phyloP scores from a whole-genome alignment of 805 yeast species.

The Kuraishia molischiana region DNA sequence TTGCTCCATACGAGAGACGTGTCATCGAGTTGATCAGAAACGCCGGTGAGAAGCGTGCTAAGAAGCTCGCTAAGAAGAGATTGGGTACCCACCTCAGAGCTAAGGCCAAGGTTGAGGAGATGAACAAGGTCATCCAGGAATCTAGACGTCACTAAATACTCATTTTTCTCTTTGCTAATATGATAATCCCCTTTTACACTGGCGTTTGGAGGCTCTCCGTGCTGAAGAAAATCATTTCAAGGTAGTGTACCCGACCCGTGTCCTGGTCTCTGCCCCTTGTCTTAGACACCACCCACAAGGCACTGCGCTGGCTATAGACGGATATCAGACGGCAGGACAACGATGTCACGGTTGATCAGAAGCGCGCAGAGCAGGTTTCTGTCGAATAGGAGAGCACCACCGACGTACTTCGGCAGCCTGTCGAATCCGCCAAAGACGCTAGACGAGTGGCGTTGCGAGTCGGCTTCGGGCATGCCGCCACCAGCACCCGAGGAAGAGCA shows the following conservation, averaged over 20 bases:
- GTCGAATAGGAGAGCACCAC: too few species aligned
- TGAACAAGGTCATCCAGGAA: slow-evolving; percentile 93
- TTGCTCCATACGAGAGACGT: slow-evolving; percentile 99
- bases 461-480: neutral
- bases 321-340: too few species aligned
- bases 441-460: slow-evolving; percentile 9
- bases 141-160: slow-evolving; percentile 87
- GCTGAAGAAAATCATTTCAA: too few species aligned
- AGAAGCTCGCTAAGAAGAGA: slow-evolving; percentile 99
- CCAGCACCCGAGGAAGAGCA: neutral
- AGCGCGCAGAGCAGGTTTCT: too few species aligned
- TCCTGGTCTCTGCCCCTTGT: too few species aligned
- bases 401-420: slow-evolving; percentile 14
- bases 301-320: too few species aligned
- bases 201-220: too few species aligned
- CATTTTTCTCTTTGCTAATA: too few species aligned
- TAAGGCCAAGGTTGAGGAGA: slow-evolving; percentile 98
- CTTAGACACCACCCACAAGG: too few species aligned
- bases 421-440: slow-evolving; percentile 20
- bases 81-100: slow-evolving; percentile 99
- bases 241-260: too few species aligned
- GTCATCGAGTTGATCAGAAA: slow-evolving; percentile 98
- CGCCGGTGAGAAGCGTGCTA: slow-evolving; percentile 99
- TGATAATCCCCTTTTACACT: too few species aligned
- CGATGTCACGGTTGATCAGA: too few species aligned